Conservation (phyloP, 1,284 basidiomycete genomes). For the Prillingera fragicola region DNA sequence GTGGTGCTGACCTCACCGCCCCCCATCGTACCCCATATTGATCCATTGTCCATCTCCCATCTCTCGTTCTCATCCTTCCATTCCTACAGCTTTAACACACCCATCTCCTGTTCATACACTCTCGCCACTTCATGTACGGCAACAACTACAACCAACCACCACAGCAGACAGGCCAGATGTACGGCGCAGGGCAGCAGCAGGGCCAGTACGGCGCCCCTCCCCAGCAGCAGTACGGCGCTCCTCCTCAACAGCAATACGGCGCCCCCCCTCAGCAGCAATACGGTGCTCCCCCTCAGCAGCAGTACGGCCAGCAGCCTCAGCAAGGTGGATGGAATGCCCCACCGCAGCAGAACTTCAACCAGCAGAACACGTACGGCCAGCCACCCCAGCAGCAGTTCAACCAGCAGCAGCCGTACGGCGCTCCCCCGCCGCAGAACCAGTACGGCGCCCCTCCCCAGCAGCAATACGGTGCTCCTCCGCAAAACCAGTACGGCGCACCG, state of each 20-base stretch:
- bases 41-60: neutral
- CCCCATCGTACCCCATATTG: too few relatives aligned
- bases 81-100: neutral
- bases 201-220: constrained; percentile 5
- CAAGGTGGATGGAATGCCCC: too few relatives aligned
- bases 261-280: constrained; percentile 1
- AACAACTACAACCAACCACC: constrained; percentile 11
- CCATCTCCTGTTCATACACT: constrained; percentile 1
- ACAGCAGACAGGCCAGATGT: too few relatives aligned
- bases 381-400: neutral
- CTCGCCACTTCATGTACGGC: constrained; percentile 9
- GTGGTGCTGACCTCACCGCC: too few relatives aligned
- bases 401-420: constrained; percentile 1
- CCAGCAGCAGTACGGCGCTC: constrained; percentile 6
- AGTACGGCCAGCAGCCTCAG: constrained; percentile 5
- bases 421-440: neutral
- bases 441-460: constrained; percentile 17
- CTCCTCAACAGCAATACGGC: neutral
- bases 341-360: constrained; percentile 6
- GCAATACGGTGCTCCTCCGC: constrained; percentile 11
- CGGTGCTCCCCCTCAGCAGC: constrained; percentile 1
- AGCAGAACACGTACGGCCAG: constrained; percentile 6
- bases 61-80: neutral
- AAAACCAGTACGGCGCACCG: constrained; percentile 18
- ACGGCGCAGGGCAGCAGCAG: too few relatives aligned